Evolutionary conservation across 2,329 filamentous ascomycete species (phyloP).

Genomic region (Anisogramma anomala): DNA sequence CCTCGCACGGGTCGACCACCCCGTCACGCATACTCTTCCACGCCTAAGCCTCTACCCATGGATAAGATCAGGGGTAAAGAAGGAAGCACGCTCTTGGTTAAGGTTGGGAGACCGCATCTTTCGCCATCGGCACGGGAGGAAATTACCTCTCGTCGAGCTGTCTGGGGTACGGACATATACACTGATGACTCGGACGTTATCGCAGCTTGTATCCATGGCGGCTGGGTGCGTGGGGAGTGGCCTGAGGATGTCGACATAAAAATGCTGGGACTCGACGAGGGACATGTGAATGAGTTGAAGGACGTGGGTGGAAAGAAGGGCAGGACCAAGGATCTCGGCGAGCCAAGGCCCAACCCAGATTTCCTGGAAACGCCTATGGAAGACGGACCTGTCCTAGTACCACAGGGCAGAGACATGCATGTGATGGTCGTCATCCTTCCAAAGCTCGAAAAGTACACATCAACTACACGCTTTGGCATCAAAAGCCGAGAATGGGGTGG

Average conservation of each 20-base stretch:
- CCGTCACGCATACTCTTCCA: slow-evolving; percentile 29
- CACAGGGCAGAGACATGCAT: slow-evolving; percentile 65
- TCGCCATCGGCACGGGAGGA: slow-evolving; percentile 61
- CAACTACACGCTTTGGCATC: slow-evolving; percentile 67
- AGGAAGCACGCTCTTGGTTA: slow-evolving; percentile 83
- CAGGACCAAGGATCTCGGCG: slow-evolving; percentile 14
- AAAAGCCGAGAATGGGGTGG: slow-evolving; percentile 69
- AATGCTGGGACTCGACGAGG: slow-evolving; percentile 47
- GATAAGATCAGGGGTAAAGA: slow-evolving; percentile 62
- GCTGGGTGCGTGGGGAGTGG: slow-evolving; percentile 88
- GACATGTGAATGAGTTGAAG: slow-evolving; percentile 20
- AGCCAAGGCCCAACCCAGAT: slow-evolving; percentile 14
- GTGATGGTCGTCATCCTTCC: slow-evolving; percentile 80
- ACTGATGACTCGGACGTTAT: slow-evolving; percentile 92
- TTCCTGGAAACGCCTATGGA: slow-evolving; percentile 42
- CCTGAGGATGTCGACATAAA: slow-evolving; percentile 60
- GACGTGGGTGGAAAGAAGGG: slow-evolving; percentile 20
- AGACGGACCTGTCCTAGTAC: slow-evolving; percentile 51
- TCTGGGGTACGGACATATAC: slow-evolving; percentile 93
- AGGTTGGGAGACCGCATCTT: slow-evolving; percentile 71
- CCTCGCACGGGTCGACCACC: slow-evolving; percentile 37
- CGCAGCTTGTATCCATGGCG: slow-evolving; percentile 83
- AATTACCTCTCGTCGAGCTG: slow-evolving; percentile 64
- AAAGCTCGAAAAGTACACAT: slow-evolving; percentile 61
- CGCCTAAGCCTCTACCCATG: slow-evolving; percentile 62